These are phyloP conservation scores for Gastrolobium bilobum DNA, from an alignment of 306 rosid genomes.

Conservation along the genomic window DNA sequence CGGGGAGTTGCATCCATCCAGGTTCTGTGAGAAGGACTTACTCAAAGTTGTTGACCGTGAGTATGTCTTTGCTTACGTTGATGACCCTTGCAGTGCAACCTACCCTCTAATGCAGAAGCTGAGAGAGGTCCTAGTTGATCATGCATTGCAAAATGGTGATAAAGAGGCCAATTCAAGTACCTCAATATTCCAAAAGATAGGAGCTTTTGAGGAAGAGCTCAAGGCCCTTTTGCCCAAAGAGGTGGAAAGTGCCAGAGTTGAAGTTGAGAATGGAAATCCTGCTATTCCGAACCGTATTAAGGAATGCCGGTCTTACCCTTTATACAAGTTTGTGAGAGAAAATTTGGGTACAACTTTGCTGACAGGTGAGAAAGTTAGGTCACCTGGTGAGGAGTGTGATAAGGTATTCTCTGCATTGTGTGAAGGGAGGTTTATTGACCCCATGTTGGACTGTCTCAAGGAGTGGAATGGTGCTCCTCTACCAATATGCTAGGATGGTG, in stretches of 20 bases:
- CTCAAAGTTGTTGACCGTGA: slow-evolving; percentile 83
- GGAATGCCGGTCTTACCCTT: slow-evolving; percentile 86
- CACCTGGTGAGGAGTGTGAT: slow-evolving; percentile 93
- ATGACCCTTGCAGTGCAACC: slow-evolving; percentile 80
- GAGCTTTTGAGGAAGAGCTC: slow-evolving; percentile 80
- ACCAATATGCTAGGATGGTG: slow-evolving; percentile 64
- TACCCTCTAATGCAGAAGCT: slow-evolving; percentile 86
- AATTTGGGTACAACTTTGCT: slow-evolving; percentile 68
- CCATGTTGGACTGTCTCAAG: slow-evolving; percentile 76
- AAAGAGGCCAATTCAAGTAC: slow-evolving; percentile 61
- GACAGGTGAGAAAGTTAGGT: slow-evolving; percentile 78
- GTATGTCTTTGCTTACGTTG: slow-evolving; percentile 70
- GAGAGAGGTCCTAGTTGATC: slow-evolving; percentile 84
- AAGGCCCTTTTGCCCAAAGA: slow-evolving; percentile 75
- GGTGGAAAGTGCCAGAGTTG: slow-evolving; percentile 67
- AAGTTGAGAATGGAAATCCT: slow-evolving; percentile 73
- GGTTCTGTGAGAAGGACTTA: slow-evolving; percentile 84
- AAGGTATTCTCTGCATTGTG: slow-evolving; percentile 81
- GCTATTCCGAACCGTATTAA: slow-evolving; percentile 65
- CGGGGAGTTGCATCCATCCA: slow-evolving; percentile 85
- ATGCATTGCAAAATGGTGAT: slow-evolving; percentile 76
- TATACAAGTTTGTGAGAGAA: slow-evolving; percentile 83
- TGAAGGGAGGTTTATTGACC: slow-evolving; percentile 77
- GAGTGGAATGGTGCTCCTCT: slow-evolving; percentile 96
- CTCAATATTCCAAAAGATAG: slow-evolving; percentile 84